A percentile compares a stretch with the other conserved stretches of the same genome.
Conservation (phyloP, 192 early-diverging fungal species). For the Mortierella antarctica region DNA sequence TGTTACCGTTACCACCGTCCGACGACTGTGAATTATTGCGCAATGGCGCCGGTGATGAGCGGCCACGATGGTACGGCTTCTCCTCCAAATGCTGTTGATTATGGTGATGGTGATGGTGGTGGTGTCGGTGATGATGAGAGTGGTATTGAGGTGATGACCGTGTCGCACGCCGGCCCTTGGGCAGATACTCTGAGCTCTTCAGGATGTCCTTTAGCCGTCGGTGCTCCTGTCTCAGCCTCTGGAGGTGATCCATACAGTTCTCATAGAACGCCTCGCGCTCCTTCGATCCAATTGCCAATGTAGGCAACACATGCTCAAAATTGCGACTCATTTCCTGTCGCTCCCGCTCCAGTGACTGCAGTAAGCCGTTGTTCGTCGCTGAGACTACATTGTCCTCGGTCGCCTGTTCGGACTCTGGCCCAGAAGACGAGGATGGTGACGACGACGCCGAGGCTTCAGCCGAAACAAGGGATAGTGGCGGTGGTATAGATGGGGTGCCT, state of each 20-base stretch:
- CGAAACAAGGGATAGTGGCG: conserved; percentile 14
- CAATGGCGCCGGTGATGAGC: conserved; percentile 9
- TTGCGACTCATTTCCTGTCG: conserved; percentile 23
- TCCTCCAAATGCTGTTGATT: conserved; percentile 18
- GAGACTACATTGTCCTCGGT: not conserved
- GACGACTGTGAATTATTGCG: not conserved
- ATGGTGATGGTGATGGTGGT: conserved; percentile 11
- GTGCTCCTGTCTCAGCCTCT: conserved; percentile 38
- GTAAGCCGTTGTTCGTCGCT: conserved; percentile 8
- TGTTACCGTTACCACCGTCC: not conserved
- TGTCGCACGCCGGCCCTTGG: conserved; percentile 44
- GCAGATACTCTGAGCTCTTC: conserved; percentile 31
- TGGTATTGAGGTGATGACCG: conserved; percentile 37
- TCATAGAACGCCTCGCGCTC: conserved; percentile 52
- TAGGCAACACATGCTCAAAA: conserved; percentile 39
- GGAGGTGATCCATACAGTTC: conserved; percentile 45
- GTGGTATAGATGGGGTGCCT: conserved; percentile 7
- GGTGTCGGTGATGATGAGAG: not conserved
- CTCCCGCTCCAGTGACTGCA: conserved; percentile 29
- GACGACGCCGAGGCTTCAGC: conserved; percentile 17
- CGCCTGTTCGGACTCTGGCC: not conserved
- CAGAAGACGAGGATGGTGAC: conserved; percentile 26
- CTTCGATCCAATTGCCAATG: conserved; percentile 48
- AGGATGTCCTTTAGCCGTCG: conserved; percentile 44
- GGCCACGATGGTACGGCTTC: conserved; percentile 13